Evolutionary conservation across 2,329 filamentous ascomycete species (phyloP), one percentile per base, ranked within the genome.

Genomic region (Fusarium cicatricum): DNA sequence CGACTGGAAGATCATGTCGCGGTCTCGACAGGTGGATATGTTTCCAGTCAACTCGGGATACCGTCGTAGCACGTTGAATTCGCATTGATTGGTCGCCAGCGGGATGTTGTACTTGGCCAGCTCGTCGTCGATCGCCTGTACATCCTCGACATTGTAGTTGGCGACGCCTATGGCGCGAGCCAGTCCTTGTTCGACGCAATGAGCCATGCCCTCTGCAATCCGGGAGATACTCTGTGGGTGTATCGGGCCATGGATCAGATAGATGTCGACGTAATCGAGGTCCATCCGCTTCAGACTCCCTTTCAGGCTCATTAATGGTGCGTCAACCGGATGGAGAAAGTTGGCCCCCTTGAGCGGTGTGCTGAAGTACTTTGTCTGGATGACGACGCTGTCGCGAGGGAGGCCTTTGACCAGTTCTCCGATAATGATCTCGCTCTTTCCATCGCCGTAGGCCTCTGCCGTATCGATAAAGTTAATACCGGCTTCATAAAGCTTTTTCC

Each of bases 401-500:
- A 58, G 29, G 8, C 33, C 32, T 3, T 47, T 23, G 1, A 58
- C 28, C 0, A 58, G 33, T 7, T 57, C 42, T 0, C 55, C 55
- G 0, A 58, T 15, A 5, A 57, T 57, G 2, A 32, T 28, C 5
- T 58, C 55, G 2, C 53, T 58, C 5, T 58, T 53, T 3, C 55
- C 55, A 2, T 26, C 19, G 0, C 55, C 52, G 0, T 57, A 57
- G 0, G 52, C 12, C 1, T 57, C 46, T 5, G 55, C 53, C 0
- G 55, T 58, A 3, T 57, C 52, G 2, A 58, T 57, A 8, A 58
- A 58, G 5, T 58, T 57, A 9, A 58, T 57, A 2, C 46, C 53
- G 0, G 46, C 53, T 9, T 57, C 46, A 2, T 40, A 57, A 1
- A 58, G 36, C 1, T 45, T 42, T 11, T 57, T 52, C 55, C 52